Evolutionary conservation across 2,329 filamentous ascomycete genomes (phyloP).

Genomic region (Cordyceps pruinosa): DNA sequence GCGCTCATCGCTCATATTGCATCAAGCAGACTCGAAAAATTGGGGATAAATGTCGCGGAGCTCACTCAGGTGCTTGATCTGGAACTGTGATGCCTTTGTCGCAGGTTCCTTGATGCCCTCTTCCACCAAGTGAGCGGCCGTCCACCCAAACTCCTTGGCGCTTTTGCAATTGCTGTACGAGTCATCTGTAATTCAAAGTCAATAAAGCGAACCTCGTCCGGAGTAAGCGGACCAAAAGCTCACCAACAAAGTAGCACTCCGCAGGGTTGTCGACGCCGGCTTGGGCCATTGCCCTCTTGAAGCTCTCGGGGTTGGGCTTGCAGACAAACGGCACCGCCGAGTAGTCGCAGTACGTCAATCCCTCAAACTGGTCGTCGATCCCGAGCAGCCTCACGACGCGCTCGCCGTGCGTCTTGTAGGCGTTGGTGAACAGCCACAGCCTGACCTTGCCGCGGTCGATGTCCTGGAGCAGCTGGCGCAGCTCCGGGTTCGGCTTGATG

Average conservation of each 20-base stretch:
- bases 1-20: background rate
- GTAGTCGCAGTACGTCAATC: constrained; percentile 94
- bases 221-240: constrained; percentile 27
- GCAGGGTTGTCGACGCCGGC: constrained; percentile 61
- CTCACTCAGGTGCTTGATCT: constrained; percentile 70
- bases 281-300: constrained; percentile 78
- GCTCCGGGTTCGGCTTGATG: constrained; percentile 68
- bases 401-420: constrained; percentile 81
- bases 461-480: constrained; percentile 70
- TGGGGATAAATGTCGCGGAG: constrained; percentile 72
- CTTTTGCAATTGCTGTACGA: constrained; percentile 74
- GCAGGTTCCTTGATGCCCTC: constrained; percentile 58
- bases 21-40: constrained; percentile 60
- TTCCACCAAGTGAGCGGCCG: constrained; percentile 77
- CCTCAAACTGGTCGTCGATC: constrained; percentile 86
- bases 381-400: constrained; percentile 74
- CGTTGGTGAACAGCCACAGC: constrained; percentile 93
- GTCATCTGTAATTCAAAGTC: constrained; percentile 57
- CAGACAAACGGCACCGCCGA: constrained; percentile 65
- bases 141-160: constrained; percentile 78
- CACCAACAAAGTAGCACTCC: constrained; percentile 90
- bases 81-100: constrained; percentile 61
- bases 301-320: constrained; percentile 82
- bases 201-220: accelerated
- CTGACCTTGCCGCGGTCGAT: constrained; percentile 80